Conservation (phyloP, 2,329 filamentous ascomycete genomes). For the Scorias spongiosa region DNA sequence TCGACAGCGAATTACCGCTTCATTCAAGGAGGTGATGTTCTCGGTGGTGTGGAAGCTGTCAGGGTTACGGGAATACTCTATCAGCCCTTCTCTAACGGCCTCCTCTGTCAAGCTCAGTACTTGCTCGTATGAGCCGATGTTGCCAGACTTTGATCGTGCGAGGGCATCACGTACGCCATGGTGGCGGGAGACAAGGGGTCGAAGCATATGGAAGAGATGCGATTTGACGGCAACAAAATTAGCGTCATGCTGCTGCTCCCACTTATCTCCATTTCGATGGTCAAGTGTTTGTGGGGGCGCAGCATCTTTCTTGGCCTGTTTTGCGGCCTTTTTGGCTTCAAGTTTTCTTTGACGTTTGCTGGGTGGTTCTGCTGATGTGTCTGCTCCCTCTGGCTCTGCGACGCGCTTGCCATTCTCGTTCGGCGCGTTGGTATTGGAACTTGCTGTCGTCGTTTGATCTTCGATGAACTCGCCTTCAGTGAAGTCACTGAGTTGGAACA, state of each 20-base stretch:
- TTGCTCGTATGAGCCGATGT: constrained; percentile 62
- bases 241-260: constrained; percentile 10
- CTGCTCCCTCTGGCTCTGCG: not conserved
- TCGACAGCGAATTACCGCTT: constrained; percentile 56
- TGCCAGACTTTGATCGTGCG: constrained; percentile 50
- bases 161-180: constrained; percentile 77
- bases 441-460: constrained; percentile 1
- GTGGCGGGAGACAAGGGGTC: constrained; percentile 65
- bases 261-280: constrained; percentile 8
- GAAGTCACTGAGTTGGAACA: constrained; percentile 52
- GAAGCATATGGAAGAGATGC: constrained; percentile 82
- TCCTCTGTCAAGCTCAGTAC: constrained; percentile 62
- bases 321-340: constrained; percentile 32
- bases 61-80: constrained; percentile 43
- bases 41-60: constrained; percentile 16
- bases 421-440: constrained; percentile 18
- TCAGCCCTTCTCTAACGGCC: constrained; percentile 55
- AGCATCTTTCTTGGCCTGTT: constrained; percentile 26
- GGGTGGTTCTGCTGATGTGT: constrained; percentile 7
- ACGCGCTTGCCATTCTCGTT: constrained; percentile 1
- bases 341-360: constrained; percentile 19
- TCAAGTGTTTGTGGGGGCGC: constrained; percentile 27
- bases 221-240: constrained; percentile 75
- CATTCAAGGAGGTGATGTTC: constrained; percentile 37
- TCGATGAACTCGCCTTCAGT: not conserved